These are phyloP conservation scores for Sugiyamaella neomexicana DNA, from an alignment of 1,139 yeast genomes.

Conservation along the genomic window DNA sequence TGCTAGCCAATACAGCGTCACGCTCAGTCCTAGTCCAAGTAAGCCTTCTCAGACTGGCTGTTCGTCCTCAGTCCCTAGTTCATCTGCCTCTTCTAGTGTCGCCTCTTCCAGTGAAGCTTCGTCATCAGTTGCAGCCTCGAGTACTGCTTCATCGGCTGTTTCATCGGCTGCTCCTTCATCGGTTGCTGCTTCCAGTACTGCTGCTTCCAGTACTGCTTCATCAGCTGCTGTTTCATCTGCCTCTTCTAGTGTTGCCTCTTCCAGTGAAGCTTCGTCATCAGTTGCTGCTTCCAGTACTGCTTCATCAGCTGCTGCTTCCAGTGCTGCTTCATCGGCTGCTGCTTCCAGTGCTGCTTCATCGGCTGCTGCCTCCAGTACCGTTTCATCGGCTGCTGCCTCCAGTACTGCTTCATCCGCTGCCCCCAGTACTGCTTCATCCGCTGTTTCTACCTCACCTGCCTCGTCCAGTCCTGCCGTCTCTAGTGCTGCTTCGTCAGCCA, in stretches of 20 bases:
- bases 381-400: neutral
- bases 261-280: neutral
- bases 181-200: neutral
- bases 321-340: neutral
- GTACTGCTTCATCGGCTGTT: neutral
- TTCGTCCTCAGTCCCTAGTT: neutral
- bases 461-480: neutral
- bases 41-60: conserved; percentile 5
- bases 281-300: neutral
- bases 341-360: neutral
- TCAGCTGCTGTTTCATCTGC: neutral
- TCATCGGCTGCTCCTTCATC: neutral
- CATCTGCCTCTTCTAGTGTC: conserved; percentile 1
- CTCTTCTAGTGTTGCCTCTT: neutral
- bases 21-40: neutral
- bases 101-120: conserved; percentile 1
- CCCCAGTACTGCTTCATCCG: neutral
- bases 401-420: neutral
- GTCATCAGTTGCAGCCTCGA: neutral
- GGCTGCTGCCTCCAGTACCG: neutral
- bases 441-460: neutral
- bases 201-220: neutral
- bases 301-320: neutral
- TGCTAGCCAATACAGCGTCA: neutral
- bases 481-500: neutral